Conservation (phyloP, 352 stramenopile genomes). For the Globisporangium alternatum region DNA sequence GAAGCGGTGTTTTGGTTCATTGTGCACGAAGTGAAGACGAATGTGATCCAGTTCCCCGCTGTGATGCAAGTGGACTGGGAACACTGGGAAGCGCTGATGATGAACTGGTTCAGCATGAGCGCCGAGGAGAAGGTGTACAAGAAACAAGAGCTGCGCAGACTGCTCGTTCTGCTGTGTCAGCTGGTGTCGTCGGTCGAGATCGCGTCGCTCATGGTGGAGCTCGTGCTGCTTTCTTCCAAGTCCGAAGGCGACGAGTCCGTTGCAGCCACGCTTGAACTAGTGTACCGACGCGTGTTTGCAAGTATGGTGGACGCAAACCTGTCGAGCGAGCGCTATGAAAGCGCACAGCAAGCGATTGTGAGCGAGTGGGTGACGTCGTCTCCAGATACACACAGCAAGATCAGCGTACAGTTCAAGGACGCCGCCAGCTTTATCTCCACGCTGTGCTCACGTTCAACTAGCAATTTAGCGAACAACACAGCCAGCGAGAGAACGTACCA, state of each 20-base stretch:
- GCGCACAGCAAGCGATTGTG: not conserved
- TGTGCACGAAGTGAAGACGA: constrained; percentile 22
- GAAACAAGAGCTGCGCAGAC: not conserved
- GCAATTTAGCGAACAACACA: not conserved
- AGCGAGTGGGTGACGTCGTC: constrained; percentile 9
- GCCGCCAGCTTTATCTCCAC: not conserved
- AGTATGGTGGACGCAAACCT: not conserved
- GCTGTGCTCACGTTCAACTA: not conserved
- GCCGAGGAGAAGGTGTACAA: not conserved
- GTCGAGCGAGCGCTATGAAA: not conserved
- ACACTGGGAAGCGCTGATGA: constrained; percentile 11
- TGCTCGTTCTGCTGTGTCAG: constrained; percentile 14
- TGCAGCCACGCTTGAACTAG: not conserved
- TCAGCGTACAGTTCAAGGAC: not conserved
- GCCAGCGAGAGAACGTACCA: constrained; percentile 14
- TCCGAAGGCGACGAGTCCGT: not conserved
- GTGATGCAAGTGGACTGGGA: not conserved
- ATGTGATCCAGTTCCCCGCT: not conserved
- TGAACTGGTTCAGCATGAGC: constrained; percentile 13
- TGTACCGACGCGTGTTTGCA: constrained; percentile 10
- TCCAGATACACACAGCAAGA: constrained; percentile 9
- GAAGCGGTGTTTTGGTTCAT: constrained; percentile 30
- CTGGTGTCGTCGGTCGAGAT: constrained; percentile 14
- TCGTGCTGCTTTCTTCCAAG: constrained; percentile 5
- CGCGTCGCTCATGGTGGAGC: constrained; percentile 16